These are phyloP conservation scores for Apiotrichum gracile DNA, from an alignment of 1,284 basidiomycete species.

Conservation along the genomic window DNA sequence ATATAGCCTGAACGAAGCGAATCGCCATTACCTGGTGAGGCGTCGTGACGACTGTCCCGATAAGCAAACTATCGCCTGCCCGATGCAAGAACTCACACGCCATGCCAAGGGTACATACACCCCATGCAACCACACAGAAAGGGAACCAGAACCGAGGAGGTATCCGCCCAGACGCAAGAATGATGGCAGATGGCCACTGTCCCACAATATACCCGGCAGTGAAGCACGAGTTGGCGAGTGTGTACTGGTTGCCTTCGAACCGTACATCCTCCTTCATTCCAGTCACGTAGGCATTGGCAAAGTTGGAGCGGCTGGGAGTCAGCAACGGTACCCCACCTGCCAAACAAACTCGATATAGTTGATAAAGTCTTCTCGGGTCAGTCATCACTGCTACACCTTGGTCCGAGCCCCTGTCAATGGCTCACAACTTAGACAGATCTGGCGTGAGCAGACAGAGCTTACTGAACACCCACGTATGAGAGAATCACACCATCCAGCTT, in stretches of 20 bases:
- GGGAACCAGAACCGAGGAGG: slow-evolving; percentile 38
- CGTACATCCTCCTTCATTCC: slow-evolving; percentile 32
- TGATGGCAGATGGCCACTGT: slow-evolving; percentile 30
- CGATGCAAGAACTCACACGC: slow-evolving; percentile 7
- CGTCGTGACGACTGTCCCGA: slow-evolving; percentile 18
- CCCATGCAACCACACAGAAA: slow-evolving; percentile 32
- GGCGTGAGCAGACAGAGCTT: background rate
- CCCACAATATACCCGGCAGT: slow-evolving; percentile 38
- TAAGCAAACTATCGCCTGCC: slow-evolving; percentile 14
- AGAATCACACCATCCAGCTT: slow-evolving; percentile 37
- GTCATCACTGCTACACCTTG: background rate
- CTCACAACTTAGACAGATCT: slow-evolving; percentile 26
- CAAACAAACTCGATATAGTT: slow-evolving; percentile 12
- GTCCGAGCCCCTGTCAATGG: background rate
- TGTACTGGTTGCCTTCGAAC: slow-evolving; percentile 22
- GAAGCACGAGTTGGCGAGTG: slow-evolving; percentile 28
- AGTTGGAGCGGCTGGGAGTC: slow-evolving; percentile 3
- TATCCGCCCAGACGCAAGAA: slow-evolving; percentile 34
- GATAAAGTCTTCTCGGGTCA: slow-evolving; percentile 7
- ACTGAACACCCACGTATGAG: slow-evolving; percentile 25
- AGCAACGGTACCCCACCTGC: background rate
- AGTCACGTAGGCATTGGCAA: slow-evolving; percentile 25
- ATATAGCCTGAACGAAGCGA: slow-evolving; percentile 30
- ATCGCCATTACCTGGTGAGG: slow-evolving; percentile 34
- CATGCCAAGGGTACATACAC: slow-evolving; percentile 23